phyloP scores from a whole-genome alignment of 805 yeast genomes.

The Myxozyma mucilagina region DNA sequence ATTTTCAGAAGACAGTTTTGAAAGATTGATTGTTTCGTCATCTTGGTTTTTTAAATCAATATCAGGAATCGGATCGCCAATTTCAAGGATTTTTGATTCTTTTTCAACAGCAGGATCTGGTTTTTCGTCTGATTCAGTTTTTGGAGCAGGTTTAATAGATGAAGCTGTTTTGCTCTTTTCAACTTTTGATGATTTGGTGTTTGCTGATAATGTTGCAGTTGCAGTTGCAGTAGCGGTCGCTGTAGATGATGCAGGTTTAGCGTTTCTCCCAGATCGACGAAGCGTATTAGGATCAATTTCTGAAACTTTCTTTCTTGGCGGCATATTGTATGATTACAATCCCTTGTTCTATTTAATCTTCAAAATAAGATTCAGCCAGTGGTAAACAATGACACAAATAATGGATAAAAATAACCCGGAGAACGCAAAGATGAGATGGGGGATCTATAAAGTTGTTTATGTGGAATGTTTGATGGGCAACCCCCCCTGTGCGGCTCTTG shows the following conservation, averaged over 20 bases:
- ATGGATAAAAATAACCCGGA: no score
- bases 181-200: slow-evolving; percentile 6
- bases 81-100: background rate
- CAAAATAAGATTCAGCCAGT: background rate
- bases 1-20: slow-evolving; percentile 33
- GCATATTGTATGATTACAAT: slow-evolving; percentile 8
- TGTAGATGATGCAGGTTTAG: background rate
- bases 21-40: slow-evolving; percentile 58
- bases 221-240: slow-evolving; percentile 5
- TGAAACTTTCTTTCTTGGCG: slow-evolving; percentile 13
- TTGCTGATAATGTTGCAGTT: background rate
- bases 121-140: slow-evolving; percentile 6
- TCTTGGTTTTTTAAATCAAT: slow-evolving; percentile 66
- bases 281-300: slow-evolving; percentile 16
- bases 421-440: background rate
- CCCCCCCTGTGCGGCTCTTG: no score
- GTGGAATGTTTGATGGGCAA: background rate
- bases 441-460: background rate
- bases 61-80: slow-evolving; percentile 56
- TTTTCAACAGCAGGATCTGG: slow-evolving; percentile 35
- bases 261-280: slow-evolving; percentile 23
- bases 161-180: slow-evolving; percentile 16
- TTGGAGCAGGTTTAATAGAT: slow-evolving; percentile 14
- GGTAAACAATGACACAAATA: background rate
- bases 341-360: no score